A percentile compares a stretch with the other conserved stretches of the same genome.
phyloP scores from a whole-genome alignment of 176 grass and related monocot genomes.

The Hsuehochloa calcarea region DNA sequence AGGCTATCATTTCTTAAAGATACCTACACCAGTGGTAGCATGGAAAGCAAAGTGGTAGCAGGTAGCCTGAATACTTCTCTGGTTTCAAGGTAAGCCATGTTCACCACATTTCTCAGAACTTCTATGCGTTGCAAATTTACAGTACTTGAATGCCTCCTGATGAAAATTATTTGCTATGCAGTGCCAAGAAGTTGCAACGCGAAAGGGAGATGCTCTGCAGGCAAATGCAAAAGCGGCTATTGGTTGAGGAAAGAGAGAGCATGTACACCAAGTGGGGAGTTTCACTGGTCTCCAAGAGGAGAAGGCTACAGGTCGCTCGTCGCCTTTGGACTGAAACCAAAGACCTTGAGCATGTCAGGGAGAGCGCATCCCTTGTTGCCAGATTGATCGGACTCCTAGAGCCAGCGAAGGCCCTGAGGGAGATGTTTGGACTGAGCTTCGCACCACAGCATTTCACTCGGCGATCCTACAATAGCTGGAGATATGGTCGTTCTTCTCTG shows the following conservation, averaged over 20 bases:
- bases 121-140: neutral
- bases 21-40: slow-evolving; percentile 44
- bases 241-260: slow-evolving; percentile 68
- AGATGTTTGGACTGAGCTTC: slow-evolving; percentile 98
- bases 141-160: neutral
- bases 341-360: slow-evolving; percentile 79
- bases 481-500: slow-evolving; percentile 54
- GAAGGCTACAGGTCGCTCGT: slow-evolving; percentile 64
- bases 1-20: slow-evolving; percentile 76
- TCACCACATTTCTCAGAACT: neutral
- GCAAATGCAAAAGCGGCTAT: slow-evolving; percentile 78
- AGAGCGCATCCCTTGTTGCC: slow-evolving; percentile 83
- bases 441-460: slow-evolving; percentile 59
- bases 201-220: slow-evolving; percentile 88
- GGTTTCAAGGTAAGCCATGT: slow-evolving; percentile 51
- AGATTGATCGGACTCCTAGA: slow-evolving; percentile 77
- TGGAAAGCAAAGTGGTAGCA: slow-evolving; percentile 40
- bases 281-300: slow-evolving; percentile 67
- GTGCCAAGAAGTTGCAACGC: slow-evolving; percentile 69
- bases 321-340: slow-evolving; percentile 73
- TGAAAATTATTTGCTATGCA: slow-evolving; percentile 15
- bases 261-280: slow-evolving; percentile 93
- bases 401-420: slow-evolving; percentile 75
- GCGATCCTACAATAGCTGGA: slow-evolving; percentile 67
- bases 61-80: slow-evolving; percentile 44